Evolutionary conservation across 1,139 yeast genomes (phyloP), one percentile per base, ranked within the genome.

Genomic region (Kurtzmaniella natalensis): DNA sequence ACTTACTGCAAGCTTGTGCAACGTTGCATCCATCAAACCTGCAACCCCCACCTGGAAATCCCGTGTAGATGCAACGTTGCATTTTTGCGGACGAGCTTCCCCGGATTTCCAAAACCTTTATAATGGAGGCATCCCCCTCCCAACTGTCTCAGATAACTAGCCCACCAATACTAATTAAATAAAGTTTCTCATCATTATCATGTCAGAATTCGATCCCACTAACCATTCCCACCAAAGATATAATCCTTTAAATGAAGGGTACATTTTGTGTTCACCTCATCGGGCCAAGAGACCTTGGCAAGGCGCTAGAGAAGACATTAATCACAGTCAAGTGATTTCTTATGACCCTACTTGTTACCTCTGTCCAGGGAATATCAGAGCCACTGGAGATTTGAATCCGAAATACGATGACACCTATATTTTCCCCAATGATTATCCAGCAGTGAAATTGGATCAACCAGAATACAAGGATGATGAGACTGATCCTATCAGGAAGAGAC

Each of bases 211-310:
- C 44, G 76, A 72, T 48, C 71, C 71, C 40, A 63, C 72, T 27
- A 72, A 73, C 45, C 74, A 73, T 45, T 72, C 87, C 3, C 92
- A 81, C 48, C 72, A 86, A 41, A 70, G 92, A 31, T 76, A 61
- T 55, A 82, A 82, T 47, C 87, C 86, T 5, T 66, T 81, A 42
- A 70, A 81, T 17, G 72, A 76, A 36, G 57, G 70, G 17, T 80
- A 80, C 74, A 76, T 82, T 20, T 63, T 82, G 35, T 82, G 84
- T 37, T 81, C 88, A 7, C 92, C 92, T 5, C 92, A 82, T 51
- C 64, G 92, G 39, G 77, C 88, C 23, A 80, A 81, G 53, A 70
- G 92, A 45, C 89, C 88, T 16, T 82, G 89, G 92, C 84, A 79
- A 54, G 89, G 89, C 31, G 85, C 81, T 43, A 69, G 77, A 43